Conservation (phyloP, 257 asterid genomes). For the Salvia miltiorrhiza region DNA sequence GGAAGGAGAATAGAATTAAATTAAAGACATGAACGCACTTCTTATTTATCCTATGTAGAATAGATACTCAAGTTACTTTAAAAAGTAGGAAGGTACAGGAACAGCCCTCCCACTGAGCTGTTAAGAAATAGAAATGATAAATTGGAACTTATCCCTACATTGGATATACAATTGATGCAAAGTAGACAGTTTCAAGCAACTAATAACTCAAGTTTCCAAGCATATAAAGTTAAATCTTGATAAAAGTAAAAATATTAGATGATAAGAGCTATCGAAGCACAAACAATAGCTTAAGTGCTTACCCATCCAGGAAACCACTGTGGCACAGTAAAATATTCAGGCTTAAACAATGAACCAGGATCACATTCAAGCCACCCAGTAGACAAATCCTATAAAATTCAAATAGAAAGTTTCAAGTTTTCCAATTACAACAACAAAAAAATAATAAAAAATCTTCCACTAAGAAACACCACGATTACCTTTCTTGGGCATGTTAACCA, state of each 20-base stretch:
- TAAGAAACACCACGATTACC: slow-evolving; percentile 41
- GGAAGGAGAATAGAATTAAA: background rate
- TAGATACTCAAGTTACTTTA: background rate
- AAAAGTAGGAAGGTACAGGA: background rate
- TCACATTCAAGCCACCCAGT: slow-evolving; percentile 96
- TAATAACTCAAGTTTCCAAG: background rate
- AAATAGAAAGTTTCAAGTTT: slow-evolving; percentile 15
- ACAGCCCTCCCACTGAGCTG: background rate
- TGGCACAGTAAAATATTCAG: slow-evolving; percentile 64
- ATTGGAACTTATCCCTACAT: background rate
- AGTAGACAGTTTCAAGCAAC: background rate
- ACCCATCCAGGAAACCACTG: slow-evolving; percentile 83
- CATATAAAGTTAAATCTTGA: background rate
- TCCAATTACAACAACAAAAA: too few species aligned
- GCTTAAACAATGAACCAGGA: slow-evolving; percentile 81
- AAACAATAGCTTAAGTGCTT: slow-evolving; percentile 27
- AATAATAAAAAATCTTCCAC: background rate
- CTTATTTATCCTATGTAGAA: background rate
- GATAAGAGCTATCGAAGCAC: background rate
- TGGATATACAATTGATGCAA: background rate
- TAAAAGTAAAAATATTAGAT: background rate
- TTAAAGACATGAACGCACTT: too few species aligned
- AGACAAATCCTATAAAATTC: slow-evolving; percentile 68
- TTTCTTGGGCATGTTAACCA: slow-evolving; percentile 98
- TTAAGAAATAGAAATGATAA: background rate